These are phyloP conservation scores for Leucocoprinus sp. DNA, from an alignment of 768 basidiomycete genomes.

Conservation along the genomic window DNA sequence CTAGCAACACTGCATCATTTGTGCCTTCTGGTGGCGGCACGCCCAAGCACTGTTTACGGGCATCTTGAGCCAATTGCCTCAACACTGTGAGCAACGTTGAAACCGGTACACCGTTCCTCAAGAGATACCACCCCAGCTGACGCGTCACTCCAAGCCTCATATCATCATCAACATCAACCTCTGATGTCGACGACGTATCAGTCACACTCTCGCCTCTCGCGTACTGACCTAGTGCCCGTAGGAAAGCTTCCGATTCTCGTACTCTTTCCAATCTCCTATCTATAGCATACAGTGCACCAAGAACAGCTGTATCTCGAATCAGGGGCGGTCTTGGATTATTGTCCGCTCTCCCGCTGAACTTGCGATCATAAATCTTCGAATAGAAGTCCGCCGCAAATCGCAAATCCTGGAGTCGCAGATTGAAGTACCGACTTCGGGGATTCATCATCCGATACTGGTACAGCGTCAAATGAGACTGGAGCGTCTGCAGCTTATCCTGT, in stretches of 20 bases:
- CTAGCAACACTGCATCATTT: conserved; percentile 25
- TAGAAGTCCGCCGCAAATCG: conserved; percentile 74
- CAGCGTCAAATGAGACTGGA: conserved; percentile 67
- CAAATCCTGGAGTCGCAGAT: conserved; percentile 64
- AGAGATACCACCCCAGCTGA: conserved; percentile 62
- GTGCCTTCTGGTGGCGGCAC: conserved; percentile 47
- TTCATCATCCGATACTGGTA: conserved; percentile 61
- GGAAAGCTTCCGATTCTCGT: conserved; percentile 32
- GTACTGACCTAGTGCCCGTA: conserved; percentile 41
- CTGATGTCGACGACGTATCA: conserved; percentile 12
- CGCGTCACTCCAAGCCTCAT: conserved; percentile 19
- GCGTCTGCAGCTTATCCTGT: conserved; percentile 79
- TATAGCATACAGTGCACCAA: conserved; percentile 54
- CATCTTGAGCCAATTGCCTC: conserved; percentile 52
- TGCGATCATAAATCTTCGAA: conserved; percentile 60
- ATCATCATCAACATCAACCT: conserved; percentile 11
- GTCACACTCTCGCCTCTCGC: conserved; percentile 40
- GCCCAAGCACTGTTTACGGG: conserved; percentile 47
- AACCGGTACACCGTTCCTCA: conserved; percentile 61
- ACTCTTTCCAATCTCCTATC: conserved; percentile 48
- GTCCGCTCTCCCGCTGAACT: conserved; percentile 66
- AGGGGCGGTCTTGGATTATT: conserved; percentile 59
- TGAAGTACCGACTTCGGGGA: conserved; percentile 50
- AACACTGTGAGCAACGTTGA: conserved; percentile 59
- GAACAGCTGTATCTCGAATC: conserved; percentile 64